Evolutionary conservation across 345 rosid genomes (phyloP), one percentile per base, ranked within the genome.

Genomic region (Rhodomyrtus tomentosa): DNA sequence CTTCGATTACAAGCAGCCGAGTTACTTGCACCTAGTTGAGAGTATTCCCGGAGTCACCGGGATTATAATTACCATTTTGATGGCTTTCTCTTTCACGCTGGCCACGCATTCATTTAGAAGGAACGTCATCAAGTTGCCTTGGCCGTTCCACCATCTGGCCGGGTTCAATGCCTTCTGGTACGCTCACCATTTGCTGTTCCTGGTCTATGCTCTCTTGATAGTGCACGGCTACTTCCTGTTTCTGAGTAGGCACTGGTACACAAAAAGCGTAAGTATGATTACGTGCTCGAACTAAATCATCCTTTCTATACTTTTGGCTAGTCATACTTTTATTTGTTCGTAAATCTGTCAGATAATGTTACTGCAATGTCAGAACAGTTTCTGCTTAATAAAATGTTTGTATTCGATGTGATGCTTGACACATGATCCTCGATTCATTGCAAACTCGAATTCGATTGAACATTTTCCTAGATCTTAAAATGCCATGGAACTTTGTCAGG

Each of bases 111-210:
- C 88, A 10, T 97, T 97, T 80, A 88, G 99, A 79, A 89, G 90
- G 88, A 97, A 93, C 56, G 91, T 91, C 15, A 86, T 97, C 62
- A 96, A 92, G 84, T 87, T 95, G 81, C 96, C 98, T 2, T 91
- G 93, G 81, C 91, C 91, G 9, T 92, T 96, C 84, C 92, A 90
- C 87, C 81, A 87, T 45, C 86, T 96, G 82, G 98, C 96, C 0
- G 99, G 99, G 40, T 97, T 97, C 88, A 97, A 97, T 91, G 88
- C 99, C 83, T 96, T 97, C 82, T 96, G 99, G 99, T 97, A 95
- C 86, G 93, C 99, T 12, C 99, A 96, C 86, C 99, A 97, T 87
- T 89, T 97, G 94, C 87, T 97, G 48, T 88, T 83, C 29, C 79
- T 95, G 83, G 98, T 92, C 74, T 95, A 97, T 89, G 55, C 92